Conservation (phyloP, 208 protist species). For the Blechomonas ayalai region DNA sequence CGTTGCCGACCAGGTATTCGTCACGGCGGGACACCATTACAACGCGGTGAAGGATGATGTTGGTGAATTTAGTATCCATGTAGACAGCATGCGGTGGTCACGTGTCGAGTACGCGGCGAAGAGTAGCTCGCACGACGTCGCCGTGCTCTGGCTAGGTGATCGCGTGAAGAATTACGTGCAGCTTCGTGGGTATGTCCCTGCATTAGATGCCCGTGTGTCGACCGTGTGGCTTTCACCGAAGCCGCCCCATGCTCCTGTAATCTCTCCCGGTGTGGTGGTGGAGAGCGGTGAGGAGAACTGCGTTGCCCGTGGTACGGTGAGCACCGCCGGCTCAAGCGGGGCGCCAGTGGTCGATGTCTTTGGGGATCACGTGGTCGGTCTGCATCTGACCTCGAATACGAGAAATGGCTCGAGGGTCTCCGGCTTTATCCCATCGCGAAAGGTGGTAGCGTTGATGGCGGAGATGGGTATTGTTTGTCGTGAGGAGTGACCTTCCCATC, state of each 20-base stretch:
- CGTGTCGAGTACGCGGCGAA: conserved; percentile 55
- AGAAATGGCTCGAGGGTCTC: conserved; percentile 70
- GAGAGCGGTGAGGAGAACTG: conserved; percentile 44
- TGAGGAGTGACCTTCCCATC: neutral
- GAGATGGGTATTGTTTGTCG: conserved; percentile 63
- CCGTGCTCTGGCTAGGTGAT: conserved; percentile 59
- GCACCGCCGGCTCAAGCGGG: conserved; percentile 72
- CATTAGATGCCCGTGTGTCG: conserved; percentile 33
- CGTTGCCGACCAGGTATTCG: conserved; percentile 36
- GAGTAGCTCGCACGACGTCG: conserved; percentile 43
- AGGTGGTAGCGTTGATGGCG: conserved; percentile 52
- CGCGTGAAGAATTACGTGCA: conserved; percentile 15
- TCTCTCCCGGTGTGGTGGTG: conserved; percentile 74
- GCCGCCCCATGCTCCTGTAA: conserved; percentile 63
- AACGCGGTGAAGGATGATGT: conserved; percentile 69
- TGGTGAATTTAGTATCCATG: conserved; percentile 64
- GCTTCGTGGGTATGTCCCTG: conserved; percentile 65
- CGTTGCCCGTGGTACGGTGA: conserved; percentile 63
- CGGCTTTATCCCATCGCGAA: conserved; percentile 65
- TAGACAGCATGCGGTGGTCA: conserved; percentile 21
- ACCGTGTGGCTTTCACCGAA: conserved; percentile 77
- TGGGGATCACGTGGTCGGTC: conserved; percentile 69
- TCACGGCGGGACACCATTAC: conserved; percentile 80
- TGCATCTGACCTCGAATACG: conserved; percentile 82
- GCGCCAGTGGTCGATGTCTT: conserved; percentile 77